Conservation (phyloP, 108 stramenopile genomes). For the Cyclostephanos tholiformis region DNA sequence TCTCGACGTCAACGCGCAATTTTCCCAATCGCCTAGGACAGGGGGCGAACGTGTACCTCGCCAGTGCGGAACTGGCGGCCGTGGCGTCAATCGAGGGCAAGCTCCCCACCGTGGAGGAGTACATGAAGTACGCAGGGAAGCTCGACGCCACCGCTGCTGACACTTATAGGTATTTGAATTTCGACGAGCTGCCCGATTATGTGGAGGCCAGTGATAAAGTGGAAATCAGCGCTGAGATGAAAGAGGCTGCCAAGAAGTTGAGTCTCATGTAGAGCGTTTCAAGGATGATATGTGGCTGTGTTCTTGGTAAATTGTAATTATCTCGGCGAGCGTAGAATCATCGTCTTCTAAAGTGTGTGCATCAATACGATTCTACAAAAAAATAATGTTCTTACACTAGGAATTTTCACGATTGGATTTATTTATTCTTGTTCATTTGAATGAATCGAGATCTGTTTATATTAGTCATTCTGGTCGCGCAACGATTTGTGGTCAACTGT, state of each 20-base stretch:
- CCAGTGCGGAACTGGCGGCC: slow-evolving; percentile 92
- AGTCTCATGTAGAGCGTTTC: slow-evolving; percentile 28
- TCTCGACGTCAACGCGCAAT: slow-evolving; percentile 94
- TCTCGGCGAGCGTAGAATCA: not conserved
- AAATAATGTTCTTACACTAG: not conserved
- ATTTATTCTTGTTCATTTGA: not conserved
- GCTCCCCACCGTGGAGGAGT: slow-evolving; percentile 89
- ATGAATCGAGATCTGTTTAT: not conserved
- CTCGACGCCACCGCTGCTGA: slow-evolving; percentile 86
- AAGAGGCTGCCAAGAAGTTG: slow-evolving; percentile 83
- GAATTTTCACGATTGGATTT: not conserved
- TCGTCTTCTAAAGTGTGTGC: not conserved
- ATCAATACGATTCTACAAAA: not conserved
- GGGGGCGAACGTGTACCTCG: slow-evolving; percentile 94
- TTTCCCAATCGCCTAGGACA: slow-evolving; percentile 97
- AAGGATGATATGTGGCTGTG: not conserved
- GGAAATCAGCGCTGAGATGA: slow-evolving; percentile 88
- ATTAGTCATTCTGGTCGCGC: not conserved
- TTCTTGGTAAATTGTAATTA: not conserved
- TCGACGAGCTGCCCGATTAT: slow-evolving; percentile 92
- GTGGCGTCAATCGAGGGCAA: slow-evolving; percentile 86
- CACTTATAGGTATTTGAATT: slow-evolving; percentile 97
- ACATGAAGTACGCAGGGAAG: slow-evolving; percentile 80
- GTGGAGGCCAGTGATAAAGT: slow-evolving; percentile 78
- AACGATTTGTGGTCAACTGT: too few relatives aligned